Evolutionary conservation across 106 monocot genomes (phyloP).

Genomic region (Dioscorea alata): DNA sequence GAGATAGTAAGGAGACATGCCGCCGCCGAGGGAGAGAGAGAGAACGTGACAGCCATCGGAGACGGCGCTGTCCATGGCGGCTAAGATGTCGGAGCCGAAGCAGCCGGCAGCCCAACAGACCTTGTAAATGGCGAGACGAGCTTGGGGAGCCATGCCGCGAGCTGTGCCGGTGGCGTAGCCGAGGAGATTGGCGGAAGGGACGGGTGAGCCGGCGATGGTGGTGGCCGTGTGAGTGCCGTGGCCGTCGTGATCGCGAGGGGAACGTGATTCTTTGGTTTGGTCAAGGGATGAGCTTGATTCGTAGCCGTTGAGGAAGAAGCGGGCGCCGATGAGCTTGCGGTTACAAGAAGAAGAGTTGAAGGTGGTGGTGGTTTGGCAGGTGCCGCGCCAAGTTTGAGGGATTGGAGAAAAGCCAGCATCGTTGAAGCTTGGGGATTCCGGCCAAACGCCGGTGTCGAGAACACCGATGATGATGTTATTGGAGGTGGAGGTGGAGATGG

Average conservation of each 20-base stretch:
- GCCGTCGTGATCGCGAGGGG: slow-evolving; percentile 85
- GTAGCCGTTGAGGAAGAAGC: slow-evolving; percentile 83
- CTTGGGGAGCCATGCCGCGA: slow-evolving; percentile 66
- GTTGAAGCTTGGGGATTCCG: slow-evolving; percentile 67
- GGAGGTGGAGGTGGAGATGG: slow-evolving; percentile 33
- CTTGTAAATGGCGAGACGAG: slow-evolving; percentile 84
- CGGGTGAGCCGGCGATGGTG: slow-evolving; percentile 78
- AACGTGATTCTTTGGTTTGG: slow-evolving; percentile 57
- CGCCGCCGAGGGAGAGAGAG: slow-evolving; percentile 92
- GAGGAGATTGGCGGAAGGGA: slow-evolving; percentile 50
- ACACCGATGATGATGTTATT: slow-evolving; percentile 82
- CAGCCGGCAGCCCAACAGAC: slow-evolving; percentile 96
- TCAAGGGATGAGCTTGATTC: slow-evolving; percentile 76
- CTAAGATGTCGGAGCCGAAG: slow-evolving; percentile 95
- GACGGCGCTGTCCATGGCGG: slow-evolving; percentile 78
- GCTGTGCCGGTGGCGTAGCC: slow-evolving; percentile 89
- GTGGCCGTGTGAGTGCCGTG: slow-evolving; percentile 93
- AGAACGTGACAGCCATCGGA: slow-evolving; percentile 76
- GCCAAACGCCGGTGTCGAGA: slow-evolving; percentile 98
- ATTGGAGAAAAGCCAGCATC: slow-evolving; percentile 78
- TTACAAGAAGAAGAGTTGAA: slow-evolving; percentile 73
- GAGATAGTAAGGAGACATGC: slow-evolving; percentile 65
- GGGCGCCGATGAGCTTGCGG: slow-evolving; percentile 82
- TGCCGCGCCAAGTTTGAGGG: slow-evolving; percentile 73
- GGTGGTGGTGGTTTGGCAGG: slow-evolving; percentile 49